A percentile compares a stretch with the other conserved stretches of the same genome.
Evolutionary conservation across 2,329 filamentous ascomycete species (phyloP).

Genomic region (Fusarium pseudocircinatum): DNA sequence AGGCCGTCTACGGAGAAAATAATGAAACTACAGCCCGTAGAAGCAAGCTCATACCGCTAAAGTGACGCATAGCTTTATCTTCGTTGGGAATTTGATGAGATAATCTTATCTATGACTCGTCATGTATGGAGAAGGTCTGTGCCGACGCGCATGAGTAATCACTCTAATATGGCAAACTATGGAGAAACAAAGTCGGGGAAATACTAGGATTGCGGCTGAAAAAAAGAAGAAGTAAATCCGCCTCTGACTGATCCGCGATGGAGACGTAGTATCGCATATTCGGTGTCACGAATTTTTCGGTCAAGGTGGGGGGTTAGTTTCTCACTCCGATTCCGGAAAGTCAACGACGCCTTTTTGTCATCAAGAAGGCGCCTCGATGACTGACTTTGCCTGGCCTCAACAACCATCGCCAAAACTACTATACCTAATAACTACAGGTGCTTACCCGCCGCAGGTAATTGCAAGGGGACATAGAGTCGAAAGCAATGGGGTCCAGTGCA

Average conservation of each 20-base stretch:
- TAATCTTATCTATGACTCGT: constrained; percentile 1
- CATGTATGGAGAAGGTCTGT: background rate
- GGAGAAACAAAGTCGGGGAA: background rate
- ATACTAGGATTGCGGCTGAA: background rate
- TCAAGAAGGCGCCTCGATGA: background rate
- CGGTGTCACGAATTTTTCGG: background rate
- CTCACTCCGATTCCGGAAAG: constrained; percentile 27
- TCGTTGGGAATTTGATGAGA: background rate
- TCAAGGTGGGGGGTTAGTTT: constrained; percentile 11
- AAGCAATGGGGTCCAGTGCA: background rate
- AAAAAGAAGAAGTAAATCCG: background rate
- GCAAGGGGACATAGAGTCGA: background rate
- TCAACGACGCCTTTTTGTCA: constrained; percentile 1
- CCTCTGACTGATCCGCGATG: background rate
- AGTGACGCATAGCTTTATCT: background rate
- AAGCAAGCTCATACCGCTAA: background rate
- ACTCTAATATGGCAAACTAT: background rate
- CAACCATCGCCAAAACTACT: background rate
- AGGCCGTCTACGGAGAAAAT: background rate
- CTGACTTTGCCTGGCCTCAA: background rate
- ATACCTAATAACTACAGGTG: background rate
- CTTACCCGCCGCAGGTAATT: no score
- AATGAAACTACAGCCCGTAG: background rate
- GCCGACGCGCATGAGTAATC: background rate
- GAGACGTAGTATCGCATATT: background rate